Conservation (phyloP, 768 basidiomycete genomes). For the Podaxis rugospora region DNA sequence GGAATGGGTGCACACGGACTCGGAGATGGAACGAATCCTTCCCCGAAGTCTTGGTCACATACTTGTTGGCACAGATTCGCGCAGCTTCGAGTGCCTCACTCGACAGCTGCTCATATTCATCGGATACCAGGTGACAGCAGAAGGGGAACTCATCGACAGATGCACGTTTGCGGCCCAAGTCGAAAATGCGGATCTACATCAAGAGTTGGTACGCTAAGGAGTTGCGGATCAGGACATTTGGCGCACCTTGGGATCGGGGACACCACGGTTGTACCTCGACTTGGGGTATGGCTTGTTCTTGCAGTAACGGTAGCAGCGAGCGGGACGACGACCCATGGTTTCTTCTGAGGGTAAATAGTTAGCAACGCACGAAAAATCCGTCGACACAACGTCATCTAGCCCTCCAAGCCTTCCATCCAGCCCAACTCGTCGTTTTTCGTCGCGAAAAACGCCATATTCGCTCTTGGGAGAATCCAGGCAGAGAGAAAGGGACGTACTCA, state of each 20-base stretch:
- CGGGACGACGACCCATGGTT: slow-evolving; percentile 93
- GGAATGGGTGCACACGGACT: slow-evolving; percentile 97
- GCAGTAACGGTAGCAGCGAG: slow-evolving; percentile 98
- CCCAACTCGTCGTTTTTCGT: slow-evolving; percentile 2
- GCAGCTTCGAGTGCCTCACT: slow-evolving; percentile 96
- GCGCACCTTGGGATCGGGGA: slow-evolving; percentile 87
- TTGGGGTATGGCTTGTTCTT: slow-evolving; percentile 99
- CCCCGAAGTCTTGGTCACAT: slow-evolving; percentile 95
- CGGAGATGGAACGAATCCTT: slow-evolving; percentile 99
- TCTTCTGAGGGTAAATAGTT: slow-evolving; percentile 7
- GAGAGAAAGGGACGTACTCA: slow-evolving; percentile 15
- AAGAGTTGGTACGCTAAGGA: not conserved
- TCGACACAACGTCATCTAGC: slow-evolving; percentile 13
- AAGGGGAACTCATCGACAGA: slow-evolving; percentile 98
- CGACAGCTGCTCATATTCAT: slow-evolving; percentile 96
- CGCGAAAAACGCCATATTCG: not conserved
- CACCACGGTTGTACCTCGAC: slow-evolving; percentile 96
- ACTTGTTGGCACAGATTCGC: slow-evolving; percentile 99
- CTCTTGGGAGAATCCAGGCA: not conserved
- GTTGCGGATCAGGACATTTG: not conserved
- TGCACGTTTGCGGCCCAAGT: slow-evolving; percentile 93
- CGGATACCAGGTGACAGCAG: slow-evolving; percentile 94
- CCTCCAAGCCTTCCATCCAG: slow-evolving; percentile 2
- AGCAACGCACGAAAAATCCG: not conserved
- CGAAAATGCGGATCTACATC: slow-evolving; percentile 88